These are phyloP conservation scores for Salix viminalis DNA, from an alignment of 345 rosid species.

Conservation along the genomic window DNA sequence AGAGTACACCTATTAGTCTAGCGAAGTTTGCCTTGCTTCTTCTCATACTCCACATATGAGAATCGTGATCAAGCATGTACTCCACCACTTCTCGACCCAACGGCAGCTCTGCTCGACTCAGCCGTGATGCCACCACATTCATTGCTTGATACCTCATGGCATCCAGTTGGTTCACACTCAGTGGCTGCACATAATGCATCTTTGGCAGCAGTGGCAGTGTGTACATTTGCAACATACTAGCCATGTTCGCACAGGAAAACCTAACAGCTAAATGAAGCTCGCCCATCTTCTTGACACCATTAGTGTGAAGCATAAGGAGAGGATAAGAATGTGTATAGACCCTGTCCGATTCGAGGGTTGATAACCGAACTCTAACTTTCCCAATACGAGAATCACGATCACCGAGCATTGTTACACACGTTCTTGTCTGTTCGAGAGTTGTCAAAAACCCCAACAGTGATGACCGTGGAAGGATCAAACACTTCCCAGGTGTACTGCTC, in stretches of 20 bases:
- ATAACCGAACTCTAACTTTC: conserved; percentile 61
- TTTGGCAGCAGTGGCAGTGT: conserved; percentile 54
- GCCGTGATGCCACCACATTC: conserved; percentile 50
- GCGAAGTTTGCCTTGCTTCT: conserved; percentile 75
- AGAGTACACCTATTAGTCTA: conserved; percentile 50
- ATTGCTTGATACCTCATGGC: conserved; percentile 57
- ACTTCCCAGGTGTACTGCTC: conserved; percentile 80
- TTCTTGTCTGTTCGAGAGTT: conserved; percentile 40
- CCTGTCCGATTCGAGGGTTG: conserved; percentile 53
- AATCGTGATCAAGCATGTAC: conserved; percentile 70
- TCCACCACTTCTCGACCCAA: conserved; percentile 69
- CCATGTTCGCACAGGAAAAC: conserved; percentile 56
- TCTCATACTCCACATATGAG: conserved; percentile 81
- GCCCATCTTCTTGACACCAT: conserved; percentile 67
- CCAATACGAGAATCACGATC: conserved; percentile 53
- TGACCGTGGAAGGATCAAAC: conserved; percentile 63
- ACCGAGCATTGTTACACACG: conserved; percentile 18
- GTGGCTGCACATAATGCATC: conserved; percentile 63
- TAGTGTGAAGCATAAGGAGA: conserved; percentile 50
- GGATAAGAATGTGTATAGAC: conserved; percentile 78
- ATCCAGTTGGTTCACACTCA: conserved; percentile 54
- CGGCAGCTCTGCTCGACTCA: conserved; percentile 65
- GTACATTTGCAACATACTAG: conserved; percentile 58
- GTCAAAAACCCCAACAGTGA: conserved; percentile 65
- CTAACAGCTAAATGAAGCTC: conserved; percentile 73